Evolutionary conservation across 2,329 filamentous ascomycete genomes (phyloP), one percentile per base, ranked within the genome.

Genomic region (Diaporthe helianthi): DNA sequence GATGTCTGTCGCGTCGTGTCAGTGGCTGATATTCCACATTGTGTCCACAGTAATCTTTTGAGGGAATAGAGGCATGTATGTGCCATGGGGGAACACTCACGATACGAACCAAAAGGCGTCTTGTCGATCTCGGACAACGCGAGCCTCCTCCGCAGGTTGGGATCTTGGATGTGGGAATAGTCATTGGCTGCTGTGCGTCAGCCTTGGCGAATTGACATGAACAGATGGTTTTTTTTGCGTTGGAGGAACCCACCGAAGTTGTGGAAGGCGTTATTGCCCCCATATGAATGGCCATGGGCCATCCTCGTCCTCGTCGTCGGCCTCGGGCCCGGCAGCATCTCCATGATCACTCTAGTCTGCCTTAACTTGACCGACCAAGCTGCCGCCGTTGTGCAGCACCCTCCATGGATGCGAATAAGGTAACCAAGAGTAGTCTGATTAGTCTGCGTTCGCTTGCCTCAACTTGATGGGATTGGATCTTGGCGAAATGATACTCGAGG

Each of bases 81-180:
- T n/a, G n/a, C n/a, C n/a, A n/a, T n/a, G n/a, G 12, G 58, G 58
- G 10, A 22, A 49, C 15, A 63, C 58, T n/a, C 22, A 63, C 58
- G 92, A 78, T 92, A 92, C 82, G 91, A 88, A 73, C 91, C 90
- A 76, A 94, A 93, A 0, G 89, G 89, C 4, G 92, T 89, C 81
- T 92, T 92, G 82, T 94, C 92, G 73, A 94, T 93, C 76, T 94
- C 90, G 12, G 91, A 91, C 68, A 95, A 86, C 29, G 92, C 92
- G 69, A 93, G 86, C 68, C 92, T 87, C 72, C 93, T 86, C 67
- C 92, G 87, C 74, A 94, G 86, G 74, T 93, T 92, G n/a, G 92
- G 91, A 76, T 95, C 91, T 72, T 86, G 77, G 41, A 91, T 87
- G 73, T 89, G 86, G 9, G 84, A 87, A 73, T 83, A 81, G 73